A percentile compares a stretch with the other conserved stretches of the same genome.
Evolutionary conservation across 148 eudicot species (phyloP).

Genomic region (Chenopodium album): DNA sequence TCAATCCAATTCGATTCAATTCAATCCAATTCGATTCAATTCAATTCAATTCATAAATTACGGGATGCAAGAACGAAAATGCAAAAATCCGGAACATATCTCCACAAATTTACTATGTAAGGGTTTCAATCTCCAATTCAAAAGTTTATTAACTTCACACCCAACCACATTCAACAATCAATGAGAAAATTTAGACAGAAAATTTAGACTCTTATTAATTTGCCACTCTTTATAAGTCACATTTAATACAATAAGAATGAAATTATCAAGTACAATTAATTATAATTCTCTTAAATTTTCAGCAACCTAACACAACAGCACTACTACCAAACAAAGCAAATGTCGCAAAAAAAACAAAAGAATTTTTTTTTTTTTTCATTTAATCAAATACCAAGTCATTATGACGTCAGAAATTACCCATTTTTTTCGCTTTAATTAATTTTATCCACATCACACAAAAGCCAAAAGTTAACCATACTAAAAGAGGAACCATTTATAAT

Average conservation of each 20-base stretch:
- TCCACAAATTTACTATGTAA: too few relatives aligned
- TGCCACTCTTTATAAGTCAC: background rate
- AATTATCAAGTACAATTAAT: conserved; percentile 5
- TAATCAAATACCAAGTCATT: background rate
- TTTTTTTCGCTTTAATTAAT: background rate
- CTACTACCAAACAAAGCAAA: background rate
- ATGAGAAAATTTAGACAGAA: background rate
- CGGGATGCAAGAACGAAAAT: too few relatives aligned
- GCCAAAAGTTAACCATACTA: conserved; percentile 28
- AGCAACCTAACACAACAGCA: conserved; percentile 18
- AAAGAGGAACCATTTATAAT: conserved; percentile 23
- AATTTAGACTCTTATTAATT: background rate
- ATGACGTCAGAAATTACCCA: conserved; percentile 28
- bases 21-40: too few relatives aligned
- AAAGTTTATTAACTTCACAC: background rate
- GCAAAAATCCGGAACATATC: too few relatives aligned
- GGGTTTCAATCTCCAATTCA: background rate
- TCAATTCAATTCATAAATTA: too few relatives aligned
- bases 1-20: too few relatives aligned
- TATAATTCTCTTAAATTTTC: conserved; percentile 11
- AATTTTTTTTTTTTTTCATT: too few relatives aligned
- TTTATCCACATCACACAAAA: conserved; percentile 25
- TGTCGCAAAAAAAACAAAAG: too few relatives aligned
- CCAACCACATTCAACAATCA: conserved; percentile 12
- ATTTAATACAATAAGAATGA: background rate